Conservation (phyloP, 2,329 filamentous ascomycete genomes). For the Fusarium pseudocircinatum region DNA sequence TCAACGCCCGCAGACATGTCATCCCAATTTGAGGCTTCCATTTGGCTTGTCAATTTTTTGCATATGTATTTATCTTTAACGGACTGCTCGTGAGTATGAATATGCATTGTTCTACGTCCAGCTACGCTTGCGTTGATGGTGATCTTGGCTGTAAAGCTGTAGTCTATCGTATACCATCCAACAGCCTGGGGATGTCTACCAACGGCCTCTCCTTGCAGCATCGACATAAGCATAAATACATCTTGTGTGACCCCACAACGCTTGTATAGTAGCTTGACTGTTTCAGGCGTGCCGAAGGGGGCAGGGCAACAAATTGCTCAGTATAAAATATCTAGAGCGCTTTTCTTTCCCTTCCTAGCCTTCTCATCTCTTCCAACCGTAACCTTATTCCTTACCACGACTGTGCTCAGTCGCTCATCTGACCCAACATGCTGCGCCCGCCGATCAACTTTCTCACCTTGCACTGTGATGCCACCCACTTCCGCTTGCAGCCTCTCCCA, state of each 20-base stretch:
- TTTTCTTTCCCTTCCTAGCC: background rate
- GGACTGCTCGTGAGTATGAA: background rate
- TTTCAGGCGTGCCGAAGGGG: background rate
- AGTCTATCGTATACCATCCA: no score
- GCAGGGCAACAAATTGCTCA: background rate
- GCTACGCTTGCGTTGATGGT: background rate
- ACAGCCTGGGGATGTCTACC: background rate
- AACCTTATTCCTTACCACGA: background rate
- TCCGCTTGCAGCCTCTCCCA: background rate
- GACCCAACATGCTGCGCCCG: background rate
- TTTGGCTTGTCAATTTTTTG: no score
- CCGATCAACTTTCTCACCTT: background rate
- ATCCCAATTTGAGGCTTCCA: background rate
- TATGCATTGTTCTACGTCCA: background rate
- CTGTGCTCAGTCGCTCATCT: background rate
- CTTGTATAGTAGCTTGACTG: background rate
- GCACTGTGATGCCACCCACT: background rate
- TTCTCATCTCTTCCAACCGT: background rate
- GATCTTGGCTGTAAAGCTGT: background rate
- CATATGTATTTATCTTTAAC: no score
- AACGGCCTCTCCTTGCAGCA: no score
- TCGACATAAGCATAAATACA: background rate
- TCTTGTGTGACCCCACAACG: background rate
- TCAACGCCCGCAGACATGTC: background rate
- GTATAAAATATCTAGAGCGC: background rate